phyloP scores from a whole-genome alignment of 805 yeast species.

The Yarrowia sp. region DNA sequence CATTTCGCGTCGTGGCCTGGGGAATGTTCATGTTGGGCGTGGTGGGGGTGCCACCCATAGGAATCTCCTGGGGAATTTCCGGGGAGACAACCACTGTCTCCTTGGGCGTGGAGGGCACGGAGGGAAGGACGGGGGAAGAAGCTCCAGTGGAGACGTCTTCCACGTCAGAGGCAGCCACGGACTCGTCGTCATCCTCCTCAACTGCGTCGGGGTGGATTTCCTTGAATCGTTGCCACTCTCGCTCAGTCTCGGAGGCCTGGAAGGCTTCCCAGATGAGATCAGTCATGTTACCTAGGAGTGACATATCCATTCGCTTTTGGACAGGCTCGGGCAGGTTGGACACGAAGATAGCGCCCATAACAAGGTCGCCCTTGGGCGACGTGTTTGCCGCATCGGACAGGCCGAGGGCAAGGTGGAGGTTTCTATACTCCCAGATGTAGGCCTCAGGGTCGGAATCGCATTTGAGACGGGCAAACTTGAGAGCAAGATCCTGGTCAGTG shows the following conservation, averaged over 20 bases:
- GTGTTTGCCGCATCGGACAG: slow-evolving; percentile 25
- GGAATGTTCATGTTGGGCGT: slow-evolving; percentile 21
- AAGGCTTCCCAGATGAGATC: slow-evolving; percentile 25
- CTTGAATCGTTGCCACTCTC: slow-evolving; percentile 22
- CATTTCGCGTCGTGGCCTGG: slow-evolving; percentile 19
- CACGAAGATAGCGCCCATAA: slow-evolving; percentile 23
- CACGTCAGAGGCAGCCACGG: not conserved
- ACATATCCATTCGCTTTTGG: slow-evolving; percentile 23
- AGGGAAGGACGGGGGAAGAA: not conserved
- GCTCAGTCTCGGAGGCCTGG: slow-evolving; percentile 24
- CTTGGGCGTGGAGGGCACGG: slow-evolving; percentile 22
- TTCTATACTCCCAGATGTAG: slow-evolving; percentile 23
- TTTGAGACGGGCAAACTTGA: slow-evolving; percentile 25
- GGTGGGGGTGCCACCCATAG: slow-evolving; percentile 1
- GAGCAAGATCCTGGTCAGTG: slow-evolving; percentile 24
- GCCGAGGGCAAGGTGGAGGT: slow-evolving; percentile 25
- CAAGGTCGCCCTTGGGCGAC: slow-evolving; percentile 20
- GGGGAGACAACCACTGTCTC: not conserved
- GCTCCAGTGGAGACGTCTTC: slow-evolving; percentile 9
- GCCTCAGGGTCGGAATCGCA: slow-evolving; percentile 25
- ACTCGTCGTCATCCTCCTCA: slow-evolving; percentile 26
- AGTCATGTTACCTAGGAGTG: slow-evolving; percentile 23
- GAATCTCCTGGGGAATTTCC: slow-evolving; percentile 11
- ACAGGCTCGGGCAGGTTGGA: slow-evolving; percentile 24
- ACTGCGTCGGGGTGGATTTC: slow-evolving; percentile 17